These are phyloP conservation scores for Arthroderma sp. DNA, from an alignment of 2,329 filamentous ascomycete species.

Conservation along the genomic window DNA sequence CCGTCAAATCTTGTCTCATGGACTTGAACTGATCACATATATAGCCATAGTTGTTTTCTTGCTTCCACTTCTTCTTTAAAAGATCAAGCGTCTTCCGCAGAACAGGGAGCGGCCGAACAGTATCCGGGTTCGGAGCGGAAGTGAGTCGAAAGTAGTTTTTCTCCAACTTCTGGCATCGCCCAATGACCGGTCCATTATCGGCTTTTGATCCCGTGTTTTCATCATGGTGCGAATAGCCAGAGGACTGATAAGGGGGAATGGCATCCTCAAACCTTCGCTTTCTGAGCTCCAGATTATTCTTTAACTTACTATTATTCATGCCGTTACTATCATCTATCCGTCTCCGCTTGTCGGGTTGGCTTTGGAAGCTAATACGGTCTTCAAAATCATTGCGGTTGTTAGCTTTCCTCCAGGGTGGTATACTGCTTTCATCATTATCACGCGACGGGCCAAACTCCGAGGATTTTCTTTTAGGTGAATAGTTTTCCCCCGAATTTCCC, in stretches of 20 bases:
- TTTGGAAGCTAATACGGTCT: constrained; percentile 58
- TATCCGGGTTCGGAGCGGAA: constrained; percentile 72
- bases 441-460: constrained; percentile 45
- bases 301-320: constrained; percentile 69
- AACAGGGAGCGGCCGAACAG: constrained; percentile 70
- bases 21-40: constrained; percentile 99
- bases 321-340: constrained; percentile 29
- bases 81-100: constrained; percentile 75
- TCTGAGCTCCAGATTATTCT: constrained; percentile 74
- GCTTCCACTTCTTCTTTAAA: constrained; percentile 87
- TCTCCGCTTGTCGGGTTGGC: constrained; percentile 38
- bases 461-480: constrained; percentile 61
- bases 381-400: constrained; percentile 50
- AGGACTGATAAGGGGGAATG: constrained; percentile 24
- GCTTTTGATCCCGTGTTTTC: constrained; percentile 31
- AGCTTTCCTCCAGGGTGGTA: constrained; percentile 64
- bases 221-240: constrained; percentile 24
- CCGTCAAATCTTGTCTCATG: constrained; percentile 90
- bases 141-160: constrained; percentile 94
- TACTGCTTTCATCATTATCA: constrained; percentile 33
- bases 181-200: constrained; percentile 59
- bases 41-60: constrained; percentile 87
- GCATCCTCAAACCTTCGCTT: constrained; percentile 66
- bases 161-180: constrained; percentile 70
- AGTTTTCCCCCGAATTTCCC: background rate